phyloP scores from a whole-genome alignment of 225 moss, liverwort and hornwort species.

The Polytrichum commune region DNA sequence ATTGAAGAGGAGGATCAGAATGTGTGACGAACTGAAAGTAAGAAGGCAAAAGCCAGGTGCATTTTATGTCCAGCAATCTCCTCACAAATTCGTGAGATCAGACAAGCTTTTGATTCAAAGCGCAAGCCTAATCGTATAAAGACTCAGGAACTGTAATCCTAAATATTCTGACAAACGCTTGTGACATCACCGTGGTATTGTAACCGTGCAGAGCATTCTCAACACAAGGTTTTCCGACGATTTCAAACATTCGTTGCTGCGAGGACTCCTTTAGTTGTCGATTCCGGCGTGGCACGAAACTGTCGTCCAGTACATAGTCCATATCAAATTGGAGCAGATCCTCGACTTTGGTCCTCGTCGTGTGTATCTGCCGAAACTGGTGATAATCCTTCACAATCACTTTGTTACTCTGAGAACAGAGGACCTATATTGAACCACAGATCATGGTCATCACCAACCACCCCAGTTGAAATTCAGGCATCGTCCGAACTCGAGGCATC shows the following conservation, averaged over 20 bases:
- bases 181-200: conserved; percentile 56
- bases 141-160: no score
- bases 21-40: no score
- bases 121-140: no score
- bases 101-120: no score
- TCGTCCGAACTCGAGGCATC: background rate
- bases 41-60: no score
- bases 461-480: background rate
- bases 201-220: conserved; percentile 77
- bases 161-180: no score
- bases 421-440: conserved; percentile 34
- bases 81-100: no score
- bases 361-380: conserved; percentile 24
- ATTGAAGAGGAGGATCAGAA: no score
- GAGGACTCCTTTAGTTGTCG: conserved; percentile 67
- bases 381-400: conserved; percentile 78
- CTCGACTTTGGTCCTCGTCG: conserved; percentile 30
- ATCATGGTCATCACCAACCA: background rate
- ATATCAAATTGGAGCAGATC: conserved; percentile 56
- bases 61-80: no score
- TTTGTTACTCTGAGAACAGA: conserved; percentile 68
- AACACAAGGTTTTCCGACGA: conserved; percentile 71
- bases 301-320: conserved; percentile 74
- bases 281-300: conserved; percentile 54
- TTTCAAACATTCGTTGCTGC: conserved; percentile 67